These are phyloP conservation scores for Thielaviopsis euricoi DNA, from an alignment of 2,329 filamentous ascomycete genomes.

Conservation along the genomic window DNA sequence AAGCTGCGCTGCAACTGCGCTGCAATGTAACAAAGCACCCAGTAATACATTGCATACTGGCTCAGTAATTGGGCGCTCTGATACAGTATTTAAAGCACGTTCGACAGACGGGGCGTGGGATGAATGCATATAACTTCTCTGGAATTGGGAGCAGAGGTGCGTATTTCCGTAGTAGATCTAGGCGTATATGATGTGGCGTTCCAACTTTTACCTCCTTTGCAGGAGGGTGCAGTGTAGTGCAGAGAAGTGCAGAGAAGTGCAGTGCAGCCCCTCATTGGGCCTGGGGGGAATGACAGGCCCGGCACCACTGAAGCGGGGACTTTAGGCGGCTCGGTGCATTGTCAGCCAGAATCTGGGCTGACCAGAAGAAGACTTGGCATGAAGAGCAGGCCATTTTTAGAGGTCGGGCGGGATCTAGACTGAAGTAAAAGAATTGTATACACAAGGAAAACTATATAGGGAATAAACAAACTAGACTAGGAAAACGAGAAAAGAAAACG, in stretches of 20 bases:
- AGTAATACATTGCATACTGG: neutral
- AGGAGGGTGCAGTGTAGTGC: no score
- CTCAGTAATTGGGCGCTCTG: no score
- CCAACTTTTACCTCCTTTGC: no score
- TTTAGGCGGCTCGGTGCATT: neutral
- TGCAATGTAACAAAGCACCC: neutral
- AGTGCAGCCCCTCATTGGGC: neutral
- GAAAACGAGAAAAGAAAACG: slow-evolving; percentile 12
- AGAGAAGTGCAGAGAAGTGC: no score
- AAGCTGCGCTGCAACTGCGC: neutral
- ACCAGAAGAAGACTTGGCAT: neutral
- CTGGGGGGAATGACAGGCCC: neutral
- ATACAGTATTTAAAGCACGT: no score
- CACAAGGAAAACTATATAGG: neutral
- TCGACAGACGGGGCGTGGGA: no score
- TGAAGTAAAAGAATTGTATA: neutral
- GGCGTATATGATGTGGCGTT: no score
- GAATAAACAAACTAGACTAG: slow-evolving; percentile 3
- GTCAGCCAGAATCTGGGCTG: neutral
- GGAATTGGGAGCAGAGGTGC: no score
- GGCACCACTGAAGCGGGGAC: neutral
- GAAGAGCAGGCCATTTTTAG: neutral
- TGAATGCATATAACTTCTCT: no score
- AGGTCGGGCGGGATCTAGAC: neutral
- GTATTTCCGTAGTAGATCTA: no score